Evolutionary conservation across 2,329 filamentous ascomycete genomes (phyloP).

Genomic region (Xylariaceae sp.): DNA sequence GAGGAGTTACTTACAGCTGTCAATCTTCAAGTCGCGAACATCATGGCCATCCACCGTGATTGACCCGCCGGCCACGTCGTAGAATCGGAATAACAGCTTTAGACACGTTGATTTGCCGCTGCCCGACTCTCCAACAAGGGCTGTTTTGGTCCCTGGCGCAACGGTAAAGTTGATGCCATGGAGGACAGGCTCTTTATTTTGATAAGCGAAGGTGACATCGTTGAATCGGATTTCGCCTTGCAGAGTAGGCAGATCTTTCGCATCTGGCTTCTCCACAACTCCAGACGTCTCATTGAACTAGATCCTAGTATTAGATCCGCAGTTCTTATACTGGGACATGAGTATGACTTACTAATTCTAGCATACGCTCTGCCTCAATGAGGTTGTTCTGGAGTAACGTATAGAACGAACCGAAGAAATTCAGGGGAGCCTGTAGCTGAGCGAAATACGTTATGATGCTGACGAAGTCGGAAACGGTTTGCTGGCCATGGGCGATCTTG

Average conservation of each 20-base stretch:
- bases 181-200: slow-evolving; percentile 38
- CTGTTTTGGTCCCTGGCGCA: slow-evolving; percentile 43
- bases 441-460: slow-evolving; percentile 38
- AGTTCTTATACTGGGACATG: neutral
- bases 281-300: slow-evolving; percentile 43
- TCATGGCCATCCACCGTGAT: slow-evolving; percentile 56
- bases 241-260: slow-evolving; percentile 31
- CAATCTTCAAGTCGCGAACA: slow-evolving; percentile 42
- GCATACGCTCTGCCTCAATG: slow-evolving; percentile 44
- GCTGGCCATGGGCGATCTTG: slow-evolving; percentile 53
- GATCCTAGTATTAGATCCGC: slow-evolving; percentile 5
- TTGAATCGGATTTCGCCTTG: slow-evolving; percentile 41
- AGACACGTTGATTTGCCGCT: slow-evolving; percentile 55
- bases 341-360: slow-evolving; percentile 37
- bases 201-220: slow-evolving; percentile 43
- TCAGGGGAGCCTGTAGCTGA: slow-evolving; percentile 47
- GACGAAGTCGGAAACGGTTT: slow-evolving; percentile 53
- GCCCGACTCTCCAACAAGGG: slow-evolving; percentile 44
- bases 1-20: slow-evolving; percentile 31
- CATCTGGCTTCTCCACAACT: slow-evolving; percentile 41
- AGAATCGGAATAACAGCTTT: slow-evolving; percentile 57
- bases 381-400: slow-evolving; percentile 45
- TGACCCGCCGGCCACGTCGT: slow-evolving; percentile 50
- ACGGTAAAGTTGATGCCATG: slow-evolving; percentile 41
- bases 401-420: slow-evolving; percentile 54